phyloP scores from a whole-genome alignment of 306 rosid genomes.

The Datisca glomerata region DNA sequence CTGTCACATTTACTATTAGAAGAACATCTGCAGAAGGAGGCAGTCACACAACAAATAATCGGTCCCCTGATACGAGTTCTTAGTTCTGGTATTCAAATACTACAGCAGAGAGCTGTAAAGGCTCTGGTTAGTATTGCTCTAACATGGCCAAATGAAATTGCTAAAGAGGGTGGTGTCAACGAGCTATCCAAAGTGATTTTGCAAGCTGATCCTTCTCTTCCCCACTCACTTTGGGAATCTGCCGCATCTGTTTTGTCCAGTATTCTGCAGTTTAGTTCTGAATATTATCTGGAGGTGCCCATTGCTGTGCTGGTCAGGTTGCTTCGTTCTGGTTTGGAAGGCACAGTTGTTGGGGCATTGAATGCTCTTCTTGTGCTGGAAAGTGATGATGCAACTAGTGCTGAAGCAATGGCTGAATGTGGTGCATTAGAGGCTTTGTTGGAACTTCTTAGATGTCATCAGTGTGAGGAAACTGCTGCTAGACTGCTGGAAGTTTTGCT shows the following conservation, averaged over 20 bases:
- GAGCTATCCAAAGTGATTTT: slow-evolving; percentile 89
- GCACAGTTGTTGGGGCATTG: slow-evolving; percentile 77
- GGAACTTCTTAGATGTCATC: slow-evolving; percentile 91
- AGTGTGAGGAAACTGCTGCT: slow-evolving; percentile 90
- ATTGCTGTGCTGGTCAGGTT: slow-evolving; percentile 92
- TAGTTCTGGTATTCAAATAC: slow-evolving; percentile 77
- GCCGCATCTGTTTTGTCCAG: slow-evolving; percentile 90
- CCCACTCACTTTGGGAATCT: slow-evolving; percentile 96
- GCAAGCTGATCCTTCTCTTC: slow-evolving; percentile 91
- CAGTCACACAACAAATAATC: slow-evolving; percentile 78
- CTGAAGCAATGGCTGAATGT: slow-evolving; percentile 99
- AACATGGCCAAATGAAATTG: slow-evolving; percentile 96
- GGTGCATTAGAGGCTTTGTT: slow-evolving; percentile 99
- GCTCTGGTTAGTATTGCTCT: slow-evolving; percentile 91
- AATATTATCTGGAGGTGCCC: slow-evolving; percentile 93
- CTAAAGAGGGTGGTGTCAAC: slow-evolving; percentile 88
- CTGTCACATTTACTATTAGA: slow-evolving; percentile 80
- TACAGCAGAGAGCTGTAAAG: slow-evolving; percentile 97
- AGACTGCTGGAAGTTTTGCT: slow-evolving; percentile 87
- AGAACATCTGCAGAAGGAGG: slow-evolving; percentile 86
- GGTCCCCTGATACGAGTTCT: slow-evolving; percentile 83
- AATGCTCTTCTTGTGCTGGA: slow-evolving; percentile 95
- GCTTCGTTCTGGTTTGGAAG: slow-evolving; percentile 89
- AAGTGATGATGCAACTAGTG: slow-evolving; percentile 87
- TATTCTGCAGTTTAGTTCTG: slow-evolving; percentile 95